These are phyloP conservation scores for Aureobasidium mangrovei DNA, from an alignment of 2,329 filamentous ascomycete genomes.

Conservation along the genomic window DNA sequence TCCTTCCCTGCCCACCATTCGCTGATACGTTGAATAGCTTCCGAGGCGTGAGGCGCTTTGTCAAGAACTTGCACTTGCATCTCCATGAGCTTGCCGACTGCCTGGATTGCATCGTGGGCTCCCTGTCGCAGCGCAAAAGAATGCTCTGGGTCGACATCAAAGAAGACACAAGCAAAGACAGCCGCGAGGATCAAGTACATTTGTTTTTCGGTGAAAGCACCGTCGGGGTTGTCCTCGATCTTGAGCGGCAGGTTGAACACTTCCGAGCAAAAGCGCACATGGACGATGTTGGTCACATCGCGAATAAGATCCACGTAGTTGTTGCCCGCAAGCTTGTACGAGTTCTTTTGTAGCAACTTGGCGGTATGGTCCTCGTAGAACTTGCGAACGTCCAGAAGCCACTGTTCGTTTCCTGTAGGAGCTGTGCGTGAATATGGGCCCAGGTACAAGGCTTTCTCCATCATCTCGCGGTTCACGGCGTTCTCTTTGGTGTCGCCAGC, in stretches of 20 bases:
- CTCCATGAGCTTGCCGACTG: conserved; percentile 43
- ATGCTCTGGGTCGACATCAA: conserved; percentile 44
- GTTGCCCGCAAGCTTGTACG: conserved; percentile 37
- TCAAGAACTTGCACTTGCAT: conserved; percentile 37
- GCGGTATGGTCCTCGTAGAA: conserved; percentile 43
- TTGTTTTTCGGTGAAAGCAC: conserved; percentile 46
- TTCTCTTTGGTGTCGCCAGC: conserved; percentile 37
- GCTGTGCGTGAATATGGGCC: conserved; percentile 22
- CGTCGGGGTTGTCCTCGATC: conserved; percentile 41
- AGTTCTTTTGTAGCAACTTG: conserved; percentile 35
- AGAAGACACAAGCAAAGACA: conserved; percentile 47
- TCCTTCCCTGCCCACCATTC: conserved; percentile 11
- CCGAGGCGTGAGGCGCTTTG: conserved; percentile 32
- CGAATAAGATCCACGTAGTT: conserved; percentile 42
- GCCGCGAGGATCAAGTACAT: conserved; percentile 46
- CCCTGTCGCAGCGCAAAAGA: conserved; percentile 45
- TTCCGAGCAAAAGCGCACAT: conserved; percentile 47
- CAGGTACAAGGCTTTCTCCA: conserved; percentile 36
- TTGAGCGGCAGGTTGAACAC: conserved; percentile 50
- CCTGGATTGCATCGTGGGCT: conserved; percentile 38
- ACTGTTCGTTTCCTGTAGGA: conserved; percentile 30
- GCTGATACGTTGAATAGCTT: conserved; percentile 11
- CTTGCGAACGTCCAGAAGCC: conserved; percentile 36
- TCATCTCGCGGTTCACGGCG: conserved; percentile 34
- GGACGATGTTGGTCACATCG: conserved; percentile 44